Conservation (phyloP, 2,329 filamentous ascomycete genomes). For the Diaporthe citriasiana region DNA sequence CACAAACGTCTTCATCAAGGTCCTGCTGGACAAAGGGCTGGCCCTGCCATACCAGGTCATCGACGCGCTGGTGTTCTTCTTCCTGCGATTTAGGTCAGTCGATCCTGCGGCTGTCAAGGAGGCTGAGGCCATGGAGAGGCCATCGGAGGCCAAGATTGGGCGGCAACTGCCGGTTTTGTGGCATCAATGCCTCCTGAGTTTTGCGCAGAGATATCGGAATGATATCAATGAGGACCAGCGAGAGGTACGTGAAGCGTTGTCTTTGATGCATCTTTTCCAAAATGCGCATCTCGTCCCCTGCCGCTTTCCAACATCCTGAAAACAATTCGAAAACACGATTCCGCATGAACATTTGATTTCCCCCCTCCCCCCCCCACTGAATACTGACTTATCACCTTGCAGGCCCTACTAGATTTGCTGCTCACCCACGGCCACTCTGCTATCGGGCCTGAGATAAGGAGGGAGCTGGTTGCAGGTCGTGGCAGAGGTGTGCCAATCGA, state of each 20-base stretch:
- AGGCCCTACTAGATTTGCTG: slow-evolving; percentile 88
- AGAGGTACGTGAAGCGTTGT: slow-evolving; percentile 52
- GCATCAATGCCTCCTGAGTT: slow-evolving; percentile 94
- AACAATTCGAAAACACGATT: too few species aligned
- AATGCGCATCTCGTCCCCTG: background rate
- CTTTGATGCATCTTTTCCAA: background rate
- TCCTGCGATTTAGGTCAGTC: slow-evolving; percentile 85
- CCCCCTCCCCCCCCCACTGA: background rate
- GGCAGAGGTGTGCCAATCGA: slow-evolving; percentile 83
- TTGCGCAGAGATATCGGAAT: slow-evolving; percentile 94
- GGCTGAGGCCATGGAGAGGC: slow-evolving; percentile 66
- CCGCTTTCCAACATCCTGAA: too few species aligned
- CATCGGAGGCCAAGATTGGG: slow-evolving; percentile 54
- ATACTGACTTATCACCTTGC: slow-evolving; percentile 42
- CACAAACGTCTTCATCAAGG: slow-evolving; percentile 95
- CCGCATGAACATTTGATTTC: background rate
- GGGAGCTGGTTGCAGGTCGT: slow-evolving; percentile 89
- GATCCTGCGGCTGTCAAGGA: slow-evolving; percentile 70
- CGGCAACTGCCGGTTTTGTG: slow-evolving; percentile 87
- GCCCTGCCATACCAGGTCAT: slow-evolving; percentile 95
- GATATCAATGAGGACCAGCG: slow-evolving; percentile 96
- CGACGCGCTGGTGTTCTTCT: slow-evolving; percentile 96
- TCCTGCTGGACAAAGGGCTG: slow-evolving; percentile 96
- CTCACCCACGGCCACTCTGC: slow-evolving; percentile 86
- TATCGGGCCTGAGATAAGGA: slow-evolving; percentile 91